Conservation (phyloP, 768 basidiomycete genomes). For the Lactarius psammicola region DNA sequence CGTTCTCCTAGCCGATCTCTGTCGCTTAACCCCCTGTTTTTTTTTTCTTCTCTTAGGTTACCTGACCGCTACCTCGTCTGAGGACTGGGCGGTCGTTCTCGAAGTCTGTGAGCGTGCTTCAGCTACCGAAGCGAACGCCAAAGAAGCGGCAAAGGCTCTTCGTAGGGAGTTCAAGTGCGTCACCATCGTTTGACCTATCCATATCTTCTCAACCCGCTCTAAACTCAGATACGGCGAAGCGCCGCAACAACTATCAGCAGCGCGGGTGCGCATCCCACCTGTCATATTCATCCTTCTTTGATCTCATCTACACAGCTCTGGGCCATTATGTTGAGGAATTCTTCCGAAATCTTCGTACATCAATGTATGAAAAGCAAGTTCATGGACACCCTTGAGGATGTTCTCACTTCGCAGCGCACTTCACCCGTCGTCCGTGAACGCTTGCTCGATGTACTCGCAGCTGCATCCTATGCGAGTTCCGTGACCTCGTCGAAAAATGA, state of each 20-base stretch:
- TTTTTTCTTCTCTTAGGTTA: conserved; percentile 47
- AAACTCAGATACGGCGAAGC: conserved; percentile 26
- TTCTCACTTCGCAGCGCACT: conserved; percentile 59
- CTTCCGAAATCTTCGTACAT: conserved; percentile 64
- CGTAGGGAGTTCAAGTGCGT: conserved; percentile 82
- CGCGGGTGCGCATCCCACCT: conserved; percentile 19
- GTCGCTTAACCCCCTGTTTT: background rate
- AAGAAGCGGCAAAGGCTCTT: conserved; percentile 80
- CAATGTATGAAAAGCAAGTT: conserved; percentile 77
- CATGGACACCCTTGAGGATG: conserved; percentile 73
- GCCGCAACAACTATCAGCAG: conserved; percentile 28
- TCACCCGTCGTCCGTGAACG: conserved; percentile 80
- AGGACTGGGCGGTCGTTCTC: conserved; percentile 78
- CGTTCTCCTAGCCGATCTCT: background rate
- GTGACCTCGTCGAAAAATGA: conserved; percentile 37
- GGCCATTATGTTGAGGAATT: conserved; percentile 88
- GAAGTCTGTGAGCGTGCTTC: conserved; percentile 87
- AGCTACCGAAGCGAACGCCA: conserved; percentile 65
- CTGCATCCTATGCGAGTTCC: conserved; percentile 70
- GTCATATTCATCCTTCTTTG: background rate
- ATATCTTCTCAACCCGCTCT: conserved; percentile 4
- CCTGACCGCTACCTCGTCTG: conserved; percentile 72
- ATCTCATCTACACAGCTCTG: conserved; percentile 54
- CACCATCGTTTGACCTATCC: background rate
- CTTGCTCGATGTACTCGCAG: conserved; percentile 76